These are phyloP conservation scores for Tulasnella sp. DNA, from an alignment of 768 basidiomycete genomes.

Conservation along the genomic window DNA sequence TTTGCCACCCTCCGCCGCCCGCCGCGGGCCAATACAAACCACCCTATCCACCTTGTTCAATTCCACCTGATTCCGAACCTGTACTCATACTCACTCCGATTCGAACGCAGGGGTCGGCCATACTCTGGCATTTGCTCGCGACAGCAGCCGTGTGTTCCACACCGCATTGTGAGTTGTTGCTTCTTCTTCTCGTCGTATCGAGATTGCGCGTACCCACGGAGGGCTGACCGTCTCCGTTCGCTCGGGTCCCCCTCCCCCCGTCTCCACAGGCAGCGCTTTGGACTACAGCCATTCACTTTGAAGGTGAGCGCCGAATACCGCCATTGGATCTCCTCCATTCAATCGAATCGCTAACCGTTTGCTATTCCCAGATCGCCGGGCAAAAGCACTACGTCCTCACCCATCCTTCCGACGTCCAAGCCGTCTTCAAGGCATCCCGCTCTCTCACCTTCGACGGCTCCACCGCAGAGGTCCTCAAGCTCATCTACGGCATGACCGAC, in stretches of 20 bases:
- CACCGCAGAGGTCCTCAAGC: neutral
- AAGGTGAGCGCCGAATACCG: neutral
- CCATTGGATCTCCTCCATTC: neutral
- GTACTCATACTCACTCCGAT: neutral
- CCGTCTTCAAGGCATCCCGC: slow-evolving; percentile 11
- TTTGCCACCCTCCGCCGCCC: neutral
- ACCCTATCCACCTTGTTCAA: neutral
- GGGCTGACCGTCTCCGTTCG: neutral
- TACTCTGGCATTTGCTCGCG: slow-evolving; percentile 17
- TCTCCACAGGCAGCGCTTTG: slow-evolving; percentile 11
- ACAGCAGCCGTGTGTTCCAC: slow-evolving; percentile 19
- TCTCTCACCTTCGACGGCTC: slow-evolving; percentile 13
- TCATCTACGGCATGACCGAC: slow-evolving; percentile 21
- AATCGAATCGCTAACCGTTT: neutral
- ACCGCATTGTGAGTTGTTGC: slow-evolving; percentile 10
- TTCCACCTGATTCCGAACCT: neutral
- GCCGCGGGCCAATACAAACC: no score
- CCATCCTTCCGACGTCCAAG: slow-evolving; percentile 14
- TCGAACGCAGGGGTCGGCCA: slow-evolving; percentile 16
- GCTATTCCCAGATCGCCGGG: slow-evolving; percentile 14
- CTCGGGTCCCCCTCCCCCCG: neutral
- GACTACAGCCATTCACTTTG: slow-evolving; percentile 8
- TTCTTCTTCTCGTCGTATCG: neutral
- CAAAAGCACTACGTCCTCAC: slow-evolving; percentile 26
- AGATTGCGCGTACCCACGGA: neutral